A percentile compares a stretch with the other conserved stretches of the same genome.
Conservation (phyloP, 441 rosid species). For the Omphalea diandra region DNA sequence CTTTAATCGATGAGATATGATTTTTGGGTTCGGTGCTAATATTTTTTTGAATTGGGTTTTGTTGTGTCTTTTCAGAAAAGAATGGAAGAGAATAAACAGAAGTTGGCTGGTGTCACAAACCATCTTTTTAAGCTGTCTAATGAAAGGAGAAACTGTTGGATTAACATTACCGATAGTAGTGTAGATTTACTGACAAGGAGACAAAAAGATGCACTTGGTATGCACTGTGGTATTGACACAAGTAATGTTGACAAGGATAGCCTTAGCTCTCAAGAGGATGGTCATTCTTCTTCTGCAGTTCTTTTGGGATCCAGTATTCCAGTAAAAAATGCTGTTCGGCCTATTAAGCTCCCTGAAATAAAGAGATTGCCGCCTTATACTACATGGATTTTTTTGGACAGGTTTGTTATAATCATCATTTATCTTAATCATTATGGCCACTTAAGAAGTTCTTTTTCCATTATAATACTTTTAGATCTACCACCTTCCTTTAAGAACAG, state of each 20-base stretch:
- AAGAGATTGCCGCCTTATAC: conserved; percentile 94
- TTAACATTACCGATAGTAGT: conserved; percentile 28
- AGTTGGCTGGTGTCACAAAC: conserved; percentile 54
- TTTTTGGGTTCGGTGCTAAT: conserved; percentile 16
- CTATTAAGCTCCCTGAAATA: conserved; percentile 70
- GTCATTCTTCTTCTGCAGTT: conserved; percentile 50
- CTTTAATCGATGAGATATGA: neutral
- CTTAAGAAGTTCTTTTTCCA: neutral
- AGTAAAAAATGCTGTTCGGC: conserved; percentile 72
- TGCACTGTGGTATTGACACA: conserved; percentile 58
- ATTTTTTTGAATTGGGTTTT: conserved; percentile 10
- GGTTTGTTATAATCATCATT: conserved; percentile 41
- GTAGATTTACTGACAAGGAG: conserved; percentile 69
- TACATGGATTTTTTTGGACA: conserved; percentile 94
- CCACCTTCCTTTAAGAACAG: too few species aligned
- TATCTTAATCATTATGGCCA: neutral
- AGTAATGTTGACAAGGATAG: conserved; percentile 54
- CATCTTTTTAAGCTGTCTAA: conserved; percentile 46
- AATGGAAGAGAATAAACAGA: conserved; percentile 69
- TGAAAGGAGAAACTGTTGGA: conserved; percentile 53
- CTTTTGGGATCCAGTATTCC: conserved; percentile 79
- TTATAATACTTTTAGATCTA: too few species aligned
- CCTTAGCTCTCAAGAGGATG: conserved; percentile 55
- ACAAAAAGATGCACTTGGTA: conserved; percentile 67
- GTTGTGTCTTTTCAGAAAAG: conserved; percentile 53